Evolutionary conservation across 768 basidiomycete genomes (phyloP).

Genomic region (Kwoniella sp.): DNA sequence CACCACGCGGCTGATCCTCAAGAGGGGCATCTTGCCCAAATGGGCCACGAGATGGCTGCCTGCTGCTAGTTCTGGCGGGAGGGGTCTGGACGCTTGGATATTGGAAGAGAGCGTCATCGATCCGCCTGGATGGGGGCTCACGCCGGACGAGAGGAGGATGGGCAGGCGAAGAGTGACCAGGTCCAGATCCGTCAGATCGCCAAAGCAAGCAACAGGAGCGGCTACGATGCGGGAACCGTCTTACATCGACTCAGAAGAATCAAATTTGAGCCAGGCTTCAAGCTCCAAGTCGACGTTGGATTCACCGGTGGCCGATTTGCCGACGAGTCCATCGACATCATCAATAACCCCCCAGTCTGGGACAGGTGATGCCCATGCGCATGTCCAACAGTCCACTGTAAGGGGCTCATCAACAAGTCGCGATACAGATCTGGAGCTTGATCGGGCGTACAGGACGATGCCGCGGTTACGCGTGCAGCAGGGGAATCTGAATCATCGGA

Average conservation of each 20-base stretch:
- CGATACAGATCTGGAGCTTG: not conserved
- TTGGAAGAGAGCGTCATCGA: constrained; percentile 94
- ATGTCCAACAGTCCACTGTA: too few species aligned
- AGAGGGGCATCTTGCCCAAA: constrained; percentile 83
- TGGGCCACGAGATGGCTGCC: constrained; percentile 83
- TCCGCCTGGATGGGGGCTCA: constrained; percentile 68
- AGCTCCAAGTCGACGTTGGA: not conserved
- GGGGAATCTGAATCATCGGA: constrained; percentile 89
- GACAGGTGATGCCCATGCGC: too few species aligned
- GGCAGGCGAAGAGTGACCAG: not conserved
- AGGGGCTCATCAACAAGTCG: too few species aligned
- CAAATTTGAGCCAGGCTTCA: not conserved
- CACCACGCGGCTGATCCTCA: constrained; percentile 89
- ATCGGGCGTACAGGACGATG: constrained; percentile 23
- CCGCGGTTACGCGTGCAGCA: constrained; percentile 69
- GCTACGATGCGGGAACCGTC: too few species aligned
- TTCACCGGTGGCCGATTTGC: not conserved
- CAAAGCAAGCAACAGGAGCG: not conserved
- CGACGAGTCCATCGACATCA: too few species aligned
- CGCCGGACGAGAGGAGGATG: not conserved
- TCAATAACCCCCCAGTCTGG: too few species aligned
- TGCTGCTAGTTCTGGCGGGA: constrained; percentile 59
- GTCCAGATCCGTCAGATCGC: too few species aligned
- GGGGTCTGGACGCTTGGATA: constrained; percentile 85
- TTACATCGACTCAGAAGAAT: too few species aligned